Conservation (phyloP, 1,284 basidiomycete genomes). For the Boletus sp. region DNA sequence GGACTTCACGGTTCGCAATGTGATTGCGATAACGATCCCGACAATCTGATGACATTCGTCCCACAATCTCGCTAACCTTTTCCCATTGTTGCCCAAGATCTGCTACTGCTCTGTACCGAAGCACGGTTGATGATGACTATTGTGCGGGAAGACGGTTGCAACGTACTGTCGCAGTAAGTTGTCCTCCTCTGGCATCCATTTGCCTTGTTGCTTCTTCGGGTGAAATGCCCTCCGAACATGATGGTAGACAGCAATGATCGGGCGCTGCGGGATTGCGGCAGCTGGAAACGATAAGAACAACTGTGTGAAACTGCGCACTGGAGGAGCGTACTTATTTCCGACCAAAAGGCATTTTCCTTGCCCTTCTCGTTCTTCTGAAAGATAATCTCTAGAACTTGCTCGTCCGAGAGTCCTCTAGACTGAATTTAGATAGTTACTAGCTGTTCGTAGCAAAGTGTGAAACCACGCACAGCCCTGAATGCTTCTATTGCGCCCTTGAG, state of each 20-base stretch:
- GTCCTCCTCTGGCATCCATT: constrained; percentile 75
- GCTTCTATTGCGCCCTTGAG: constrained; percentile 64
- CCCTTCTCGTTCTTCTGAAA: constrained; percentile 64
- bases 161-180: constrained; percentile 61
- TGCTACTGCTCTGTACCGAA: constrained; percentile 56
- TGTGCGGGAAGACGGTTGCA: constrained; percentile 2
- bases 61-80: constrained; percentile 67
- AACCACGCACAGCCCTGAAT: constrained; percentile 57
- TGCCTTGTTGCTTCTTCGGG: constrained; percentile 67
- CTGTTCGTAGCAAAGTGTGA: constrained; percentile 3
- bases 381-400: constrained; percentile 64
- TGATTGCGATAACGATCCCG: constrained; percentile 84
- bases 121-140: constrained; percentile 5
- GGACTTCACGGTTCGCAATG: constrained; percentile 61
- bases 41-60: constrained; percentile 77
- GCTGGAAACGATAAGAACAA: constrained; percentile 46
- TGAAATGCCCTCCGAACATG: constrained; percentile 72
- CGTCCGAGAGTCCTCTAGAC: constrained; percentile 51
- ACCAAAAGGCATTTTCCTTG: constrained; percentile 72
- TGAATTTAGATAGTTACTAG: constrained; percentile 34
- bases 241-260: constrained; percentile 82
- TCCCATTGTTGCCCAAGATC: constrained; percentile 81
- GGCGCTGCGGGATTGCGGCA: constrained; percentile 67
- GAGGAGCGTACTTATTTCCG: constrained; percentile 66
- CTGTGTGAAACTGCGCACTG: neutral